These are phyloP conservation scores for Fusarium drepaniforme DNA, from an alignment of 2,329 filamentous ascomycete species.

Conservation along the genomic window DNA sequence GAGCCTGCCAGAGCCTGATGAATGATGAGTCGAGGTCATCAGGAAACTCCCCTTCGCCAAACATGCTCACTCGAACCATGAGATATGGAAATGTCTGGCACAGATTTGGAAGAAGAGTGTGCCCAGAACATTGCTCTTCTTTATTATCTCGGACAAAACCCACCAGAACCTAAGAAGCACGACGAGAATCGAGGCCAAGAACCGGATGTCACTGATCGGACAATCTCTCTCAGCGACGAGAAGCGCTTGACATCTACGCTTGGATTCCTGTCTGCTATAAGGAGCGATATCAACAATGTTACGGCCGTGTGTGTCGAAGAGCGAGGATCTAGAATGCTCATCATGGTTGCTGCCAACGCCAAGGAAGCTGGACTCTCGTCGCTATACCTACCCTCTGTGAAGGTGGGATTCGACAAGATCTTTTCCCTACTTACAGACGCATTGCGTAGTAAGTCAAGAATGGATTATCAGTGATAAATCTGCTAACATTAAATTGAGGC, in stretches of 20 bases:
- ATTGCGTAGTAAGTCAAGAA: background rate
- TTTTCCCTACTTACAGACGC: constrained; percentile 16
- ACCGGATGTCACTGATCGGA: background rate
- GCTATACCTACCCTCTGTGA: constrained; percentile 24
- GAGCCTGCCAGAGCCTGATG: background rate
- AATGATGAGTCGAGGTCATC: background rate
- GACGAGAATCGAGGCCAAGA: background rate
- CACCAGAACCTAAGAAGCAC: no score
- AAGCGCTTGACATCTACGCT: constrained; percentile 23
- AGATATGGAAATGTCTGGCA: background rate
- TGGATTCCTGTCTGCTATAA: constrained; percentile 35
- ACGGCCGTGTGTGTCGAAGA: constrained; percentile 39
- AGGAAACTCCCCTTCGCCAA: background rate
- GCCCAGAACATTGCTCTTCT: constrained; percentile 33
- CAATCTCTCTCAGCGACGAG: constrained; percentile 31
- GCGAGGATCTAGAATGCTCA: background rate
- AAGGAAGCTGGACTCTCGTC: background rate
- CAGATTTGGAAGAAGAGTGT: background rate
- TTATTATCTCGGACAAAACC: constrained; percentile 3
- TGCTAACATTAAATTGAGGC: constrained; percentile 1
- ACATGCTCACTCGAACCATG: background rate
- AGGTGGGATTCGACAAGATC: constrained; percentile 28
- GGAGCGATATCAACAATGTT: constrained; percentile 13
- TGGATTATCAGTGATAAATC: background rate
- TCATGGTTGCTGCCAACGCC: constrained; percentile 40